phyloP scores from a whole-genome alignment of 495 filamentous ascomycete genomes.

The Lepidopterella palustris region DNA sequence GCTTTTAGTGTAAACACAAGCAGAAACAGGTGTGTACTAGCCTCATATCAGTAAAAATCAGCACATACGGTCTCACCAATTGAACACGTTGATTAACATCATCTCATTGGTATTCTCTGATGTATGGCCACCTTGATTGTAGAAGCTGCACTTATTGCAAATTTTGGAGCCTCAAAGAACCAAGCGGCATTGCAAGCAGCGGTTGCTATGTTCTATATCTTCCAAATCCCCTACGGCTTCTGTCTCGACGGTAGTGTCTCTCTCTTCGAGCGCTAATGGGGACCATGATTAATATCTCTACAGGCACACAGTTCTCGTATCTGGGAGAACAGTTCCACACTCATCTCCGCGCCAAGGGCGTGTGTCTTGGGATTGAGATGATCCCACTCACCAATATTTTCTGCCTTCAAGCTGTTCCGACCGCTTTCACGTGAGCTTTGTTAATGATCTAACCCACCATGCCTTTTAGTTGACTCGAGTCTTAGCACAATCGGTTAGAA shows the following conservation, averaged over 20 bases:
- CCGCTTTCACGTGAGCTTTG: constrained; percentile 10
- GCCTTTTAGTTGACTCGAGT: not conserved
- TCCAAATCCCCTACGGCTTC: constrained; percentile 28
- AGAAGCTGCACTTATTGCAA: constrained; percentile 31
- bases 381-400: constrained; percentile 25
- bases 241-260: constrained; percentile 20
- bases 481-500: constrained; percentile 20
- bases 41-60: too few species aligned
- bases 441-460: not conserved
- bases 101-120: constrained; percentile 15
- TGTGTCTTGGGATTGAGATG: constrained; percentile 18
- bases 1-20: too few species aligned
- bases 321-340: constrained; percentile 28
- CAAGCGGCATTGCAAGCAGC: constrained; percentile 17
- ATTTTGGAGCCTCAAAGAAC: constrained; percentile 18
- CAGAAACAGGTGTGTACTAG: too few species aligned
- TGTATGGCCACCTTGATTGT: constrained; percentile 29
- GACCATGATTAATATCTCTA: not conserved
- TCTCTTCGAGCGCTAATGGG: not conserved
- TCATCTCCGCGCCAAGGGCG: constrained; percentile 30
- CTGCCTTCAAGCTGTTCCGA: constrained; percentile 20
- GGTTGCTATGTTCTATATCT: constrained; percentile 21
- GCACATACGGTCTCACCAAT: too few species aligned
- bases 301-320: constrained; percentile 27
- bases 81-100: too few species aligned